These are phyloP conservation scores for Fusarium incarnatum DNA, from an alignment of 2,329 filamentous ascomycete genomes.

Conservation along the genomic window DNA sequence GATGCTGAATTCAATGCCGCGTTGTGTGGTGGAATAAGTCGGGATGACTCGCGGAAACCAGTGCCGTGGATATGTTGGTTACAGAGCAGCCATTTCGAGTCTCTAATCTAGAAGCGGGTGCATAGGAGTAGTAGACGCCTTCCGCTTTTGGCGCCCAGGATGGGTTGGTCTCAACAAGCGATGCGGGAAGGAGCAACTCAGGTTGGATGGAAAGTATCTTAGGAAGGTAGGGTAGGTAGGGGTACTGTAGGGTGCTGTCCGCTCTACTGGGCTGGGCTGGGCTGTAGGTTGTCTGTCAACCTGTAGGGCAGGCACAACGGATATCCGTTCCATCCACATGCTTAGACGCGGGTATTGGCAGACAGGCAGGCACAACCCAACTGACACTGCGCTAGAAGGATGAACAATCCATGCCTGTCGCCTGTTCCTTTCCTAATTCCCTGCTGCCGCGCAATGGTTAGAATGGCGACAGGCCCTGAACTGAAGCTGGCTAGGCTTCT, in stretches of 20 bases:
- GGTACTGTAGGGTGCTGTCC: slow-evolving; percentile 3
- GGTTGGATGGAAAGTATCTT: not conserved
- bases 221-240: slow-evolving; percentile 25
- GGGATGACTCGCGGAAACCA: slow-evolving; percentile 25
- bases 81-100: slow-evolving; percentile 5
- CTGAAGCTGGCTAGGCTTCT: not conserved
- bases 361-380: slow-evolving; percentile 30
- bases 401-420: slow-evolving; percentile 27
- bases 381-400: slow-evolving; percentile 34
- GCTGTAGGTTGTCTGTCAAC: not conserved
- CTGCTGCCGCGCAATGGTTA: slow-evolving; percentile 35
- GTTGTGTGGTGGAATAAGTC: slow-evolving; percentile 19
- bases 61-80: slow-evolving; percentile 28
- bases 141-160: slow-evolving; percentile 42
- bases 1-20: slow-evolving; percentile 41
- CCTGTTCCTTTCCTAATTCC: slow-evolving; percentile 26
- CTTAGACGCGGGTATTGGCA: slow-evolving; percentile 32
- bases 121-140: slow-evolving; percentile 43
- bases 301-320: slow-evolving; percentile 10
- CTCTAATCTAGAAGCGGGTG: slow-evolving; percentile 29
- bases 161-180: slow-evolving; percentile 31
- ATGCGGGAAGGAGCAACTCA: slow-evolving; percentile 17
- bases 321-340: not conserved
- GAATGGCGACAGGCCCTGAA: slow-evolving; percentile 10
- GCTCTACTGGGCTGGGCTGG: not conserved